Base-by-base conservation (phyloP, 352 stramenopile species). In the Phytophthora macrochlamydospora region DNA sequence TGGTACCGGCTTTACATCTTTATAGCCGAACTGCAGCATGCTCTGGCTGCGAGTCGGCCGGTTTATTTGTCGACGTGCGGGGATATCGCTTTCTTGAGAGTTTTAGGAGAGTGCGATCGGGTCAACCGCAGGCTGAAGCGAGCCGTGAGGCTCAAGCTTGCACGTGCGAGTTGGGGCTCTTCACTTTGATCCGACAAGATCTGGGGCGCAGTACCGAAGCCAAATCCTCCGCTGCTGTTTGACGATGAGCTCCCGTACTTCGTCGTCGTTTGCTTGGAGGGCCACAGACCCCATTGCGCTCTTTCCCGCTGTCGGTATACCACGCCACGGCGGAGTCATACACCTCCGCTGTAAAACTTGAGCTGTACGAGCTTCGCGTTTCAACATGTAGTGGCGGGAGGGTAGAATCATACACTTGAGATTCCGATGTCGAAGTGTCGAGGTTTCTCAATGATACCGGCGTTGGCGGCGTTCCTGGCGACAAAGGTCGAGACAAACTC, bases 61-160 rank as follows among this genome's bases (percentile, higher is more conserved):
- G 29, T 51, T 29, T n/a, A 38, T 46, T 63, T 58, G 35, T 12
- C 33, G 44, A 42, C 37, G 45, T 43, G 9, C 33, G 43, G 48
- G 11, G 53, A 62, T 30, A 66, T 37, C 11, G 45, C 29, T 32
- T 40, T 51, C 6, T 52, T 59, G 8, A 67, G 12, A 7, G 59
- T 24, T 33, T 30, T 44, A 4, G 65, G 59, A 14, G 65, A 72
- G 24, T 64, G 58, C 2, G 65, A 72, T 8, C 53, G 38, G 24
- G 65, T 72, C 3, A 68, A 33, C 48, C 59, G 65, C 11, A 72
- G 33, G 46, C 59, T 67, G 44, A 72, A 53, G 35, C 64, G 64
- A 50, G 64, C 58, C 38, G 30, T 48, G 40, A 71, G 40, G 31
- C 57, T 71, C 13, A 44, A 45, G 37, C 40, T 50, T 55, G 11